Base-by-base conservation (phyloP, 352 stramenopile genomes). In the Phytophthora pisi region DNA sequence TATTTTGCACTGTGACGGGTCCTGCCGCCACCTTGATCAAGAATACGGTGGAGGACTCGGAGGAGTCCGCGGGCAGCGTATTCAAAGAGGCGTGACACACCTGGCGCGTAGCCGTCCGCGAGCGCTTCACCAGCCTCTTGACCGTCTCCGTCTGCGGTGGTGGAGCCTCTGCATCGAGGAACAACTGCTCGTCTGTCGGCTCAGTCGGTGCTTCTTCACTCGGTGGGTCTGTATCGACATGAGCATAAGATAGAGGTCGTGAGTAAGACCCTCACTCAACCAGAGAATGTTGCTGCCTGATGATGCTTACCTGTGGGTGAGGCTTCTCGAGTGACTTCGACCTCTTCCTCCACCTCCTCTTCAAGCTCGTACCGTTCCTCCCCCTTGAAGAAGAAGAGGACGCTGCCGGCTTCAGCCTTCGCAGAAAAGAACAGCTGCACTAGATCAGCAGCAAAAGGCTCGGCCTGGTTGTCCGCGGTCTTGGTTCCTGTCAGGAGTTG, bases 271-370 rank as follows among this genome's bases (percentile, higher is more conserved):
- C 11, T 20, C 18, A 4, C 3, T 51, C 18, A 5, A 30, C 5
- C n/a, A 16, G 9, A 23, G 15, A 3, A 0, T 51, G 15, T 8
- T 54, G 0, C 20, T 63, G 8, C 16, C 8, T 43, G 36, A n/a
- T 43, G 36, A 6, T 47, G 16, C 23, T 30, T 7, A 79, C 68
- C 63, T 72, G 57, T 51, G 4, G 51, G 38, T 3, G 70, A 66
- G 3, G 75, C 77, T 71, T 81, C 72, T 49, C 57, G 51, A 0
- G 76, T 64, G 26, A 89, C 66, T 53, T 96, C 84, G 8, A 96
- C 82, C 51, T 93, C 82, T 72, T 96, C 84, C 54, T 94, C 86
- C 16, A 93, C 75, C 20, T 94, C 86, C 51, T 93, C 88, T 86
- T 94, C 80, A 0, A 94, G 53, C 52, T 90, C 81, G 30, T 85